A percentile compares a stretch with the other conserved stretches of the same genome.
These are phyloP conservation scores for Rhizomucor miehei DNA, from an alignment of 371 early-diverging fungal species.

Conservation along the genomic window DNA sequence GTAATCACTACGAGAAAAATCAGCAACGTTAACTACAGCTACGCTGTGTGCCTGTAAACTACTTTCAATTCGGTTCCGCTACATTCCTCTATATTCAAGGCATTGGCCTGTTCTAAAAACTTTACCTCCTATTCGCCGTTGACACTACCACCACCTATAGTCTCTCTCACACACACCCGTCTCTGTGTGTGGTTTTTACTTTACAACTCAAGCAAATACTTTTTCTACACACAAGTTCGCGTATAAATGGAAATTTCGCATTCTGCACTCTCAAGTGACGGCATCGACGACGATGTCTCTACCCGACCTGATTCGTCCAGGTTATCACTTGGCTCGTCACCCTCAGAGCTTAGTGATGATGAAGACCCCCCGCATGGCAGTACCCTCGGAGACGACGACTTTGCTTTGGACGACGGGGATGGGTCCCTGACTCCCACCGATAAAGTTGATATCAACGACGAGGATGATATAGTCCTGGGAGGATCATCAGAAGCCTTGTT, in stretches of 20 bases:
- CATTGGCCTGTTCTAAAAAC: no score
- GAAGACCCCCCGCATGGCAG: constrained; percentile 9
- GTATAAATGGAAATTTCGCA: constrained; percentile 4
- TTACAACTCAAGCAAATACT: no score
- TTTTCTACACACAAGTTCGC: no score
- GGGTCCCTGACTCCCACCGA: constrained; percentile 20
- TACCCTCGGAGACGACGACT: constrained; percentile 6
- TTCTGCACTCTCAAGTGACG: constrained; percentile 9
- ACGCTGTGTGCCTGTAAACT: no score
- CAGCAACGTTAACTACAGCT: no score
- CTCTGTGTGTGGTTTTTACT: no score
- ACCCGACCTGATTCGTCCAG: constrained; percentile 37
- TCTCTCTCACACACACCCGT: no score
- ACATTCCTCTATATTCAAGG: no score
- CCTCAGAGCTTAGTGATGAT: constrained; percentile 39
- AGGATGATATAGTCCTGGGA: constrained; percentile 6
- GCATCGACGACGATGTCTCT: constrained; percentile 16
- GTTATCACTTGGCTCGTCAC: constrained; percentile 42
- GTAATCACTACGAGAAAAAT: no score
- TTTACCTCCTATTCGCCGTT: no score
- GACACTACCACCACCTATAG: no score
- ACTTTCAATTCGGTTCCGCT: no score
- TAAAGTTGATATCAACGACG: constrained; percentile 13
- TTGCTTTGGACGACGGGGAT: constrained; percentile 20
- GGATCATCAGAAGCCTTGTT: constrained; percentile 7